Base-by-base conservation (phyloP, 371 early-diverging fungal species). In the Racocetra persica region DNA sequence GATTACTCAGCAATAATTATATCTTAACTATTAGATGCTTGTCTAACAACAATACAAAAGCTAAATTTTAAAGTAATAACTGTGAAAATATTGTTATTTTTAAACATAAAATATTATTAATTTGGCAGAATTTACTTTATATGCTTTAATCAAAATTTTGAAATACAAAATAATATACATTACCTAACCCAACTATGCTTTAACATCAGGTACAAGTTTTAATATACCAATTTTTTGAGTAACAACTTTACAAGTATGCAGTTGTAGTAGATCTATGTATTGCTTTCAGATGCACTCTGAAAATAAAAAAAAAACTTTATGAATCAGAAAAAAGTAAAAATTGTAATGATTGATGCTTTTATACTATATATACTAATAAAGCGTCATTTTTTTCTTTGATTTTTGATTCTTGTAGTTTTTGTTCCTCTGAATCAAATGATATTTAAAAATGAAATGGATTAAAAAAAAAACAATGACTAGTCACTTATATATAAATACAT, bases 151-250 rank as follows among this genome's bases (percentile, higher is more conserved):
- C n/a, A n/a, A n/a, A n/a, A n/a, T n/a, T n/a, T n/a, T n/a, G n/a
- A n/a, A n/a, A n/a, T n/a, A n/a, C n/a, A n/a, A n/a, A n/a, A n/a
- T n/a, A n/a, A n/a, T n/a, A 38, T 38, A 38, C 38, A 38, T 78
- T 78, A 78, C 78, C 78, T 52, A n/a, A 22, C 65, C 66, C 16
- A 49, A 49, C 78, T 66, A 78, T n/a, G 78, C 66, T n/a, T 78
- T 78, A 4, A 36, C 45, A 22, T 66, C 67, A 63, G 8, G 13
- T 65, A 36, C 65, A 11, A 52, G 45, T 41, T n/a, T n/a, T n/a
- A 38, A n/a, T 18, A 6, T 38, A 8, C 52, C 78, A 63, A 11
- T 45, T 66, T 78, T 78, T 51, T 26, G 65, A 51, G 26, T 65
- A 51, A 28, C 78, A 36, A 45, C 62, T 76, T 76, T 59, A 41